Evolutionary conservation across 2,329 filamentous ascomycete species (phyloP).

Genomic region (Aspergillus felis): DNA sequence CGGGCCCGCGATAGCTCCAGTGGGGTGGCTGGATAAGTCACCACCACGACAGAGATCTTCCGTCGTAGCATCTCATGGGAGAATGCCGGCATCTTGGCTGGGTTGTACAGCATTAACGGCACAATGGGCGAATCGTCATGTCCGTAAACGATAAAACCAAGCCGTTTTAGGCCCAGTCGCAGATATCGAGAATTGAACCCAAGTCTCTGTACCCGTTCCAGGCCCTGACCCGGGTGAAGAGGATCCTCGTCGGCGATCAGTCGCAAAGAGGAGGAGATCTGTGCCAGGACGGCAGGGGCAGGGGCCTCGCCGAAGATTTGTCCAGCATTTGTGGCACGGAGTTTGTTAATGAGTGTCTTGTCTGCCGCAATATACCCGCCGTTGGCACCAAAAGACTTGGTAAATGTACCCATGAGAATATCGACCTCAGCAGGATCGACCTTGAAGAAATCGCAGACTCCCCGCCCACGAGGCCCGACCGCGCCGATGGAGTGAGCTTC

Average conservation of each 20-base stretch:
- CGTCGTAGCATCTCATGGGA: slow-evolving; percentile 95
- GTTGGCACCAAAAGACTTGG: slow-evolving; percentile 95
- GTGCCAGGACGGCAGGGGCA: slow-evolving; percentile 77
- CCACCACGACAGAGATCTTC: slow-evolving; percentile 92
- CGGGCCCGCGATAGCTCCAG: slow-evolving; percentile 86
- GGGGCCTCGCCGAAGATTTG: slow-evolving; percentile 82
- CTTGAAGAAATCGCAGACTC: slow-evolving; percentile 93
- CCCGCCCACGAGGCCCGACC: slow-evolving; percentile 79
- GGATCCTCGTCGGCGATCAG: slow-evolving; percentile 73
- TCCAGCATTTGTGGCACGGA: slow-evolving; percentile 75
- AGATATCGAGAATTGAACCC: slow-evolving; percentile 97
- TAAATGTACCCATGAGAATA: slow-evolving; percentile 94
- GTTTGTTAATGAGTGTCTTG: slow-evolving; percentile 82
- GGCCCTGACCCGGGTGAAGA: slow-evolving; percentile 76
- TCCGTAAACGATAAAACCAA: slow-evolving; percentile 90
- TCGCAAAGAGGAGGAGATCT: slow-evolving; percentile 77
- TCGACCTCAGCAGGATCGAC: slow-evolving; percentile 81
- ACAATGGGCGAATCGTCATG: slow-evolving; percentile 97
- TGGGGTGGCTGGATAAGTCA: slow-evolving; percentile 90
- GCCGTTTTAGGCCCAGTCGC: slow-evolving; percentile 84
- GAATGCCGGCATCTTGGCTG: slow-evolving; percentile 93
- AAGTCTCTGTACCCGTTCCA: slow-evolving; percentile 86
- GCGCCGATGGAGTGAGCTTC: slow-evolving; percentile 94
- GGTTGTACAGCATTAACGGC: slow-evolving; percentile 86
- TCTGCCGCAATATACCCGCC: slow-evolving; percentile 91